Evolutionary conservation across 352 stramenopile species (phyloP), one percentile per base, ranked within the genome.

Genomic region (Globisporangium canariense): DNA sequence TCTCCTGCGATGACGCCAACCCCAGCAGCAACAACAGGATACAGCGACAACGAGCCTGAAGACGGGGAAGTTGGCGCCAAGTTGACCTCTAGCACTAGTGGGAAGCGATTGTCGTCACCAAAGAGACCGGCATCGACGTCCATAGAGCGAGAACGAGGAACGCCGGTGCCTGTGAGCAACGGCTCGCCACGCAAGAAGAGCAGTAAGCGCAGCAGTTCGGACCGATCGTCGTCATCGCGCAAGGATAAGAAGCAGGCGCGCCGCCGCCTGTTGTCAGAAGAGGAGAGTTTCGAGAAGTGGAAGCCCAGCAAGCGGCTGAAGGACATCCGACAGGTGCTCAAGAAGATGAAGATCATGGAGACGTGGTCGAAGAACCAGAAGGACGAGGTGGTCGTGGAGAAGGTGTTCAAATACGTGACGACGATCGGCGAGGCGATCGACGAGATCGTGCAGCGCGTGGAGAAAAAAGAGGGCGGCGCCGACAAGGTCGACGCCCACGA

Each of bases 331-430:
- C 77, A 86, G 58, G 84, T 89, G 67, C 76, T 95, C 4, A 95
- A 95, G 68, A 95, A 95, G 70, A 90, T 95, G 78, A 86, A 89
- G 49, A 90, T 91, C 49, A 93, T 95, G 79, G 74, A 71, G 28
- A 67, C 85, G 16, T 95, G 87, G 87, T 93, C 84, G 28, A 82
- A 86, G 64, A 78, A 83, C 58, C 85, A 94, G 61, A 88, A 85
- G 43, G 83, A 95, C 47, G 81, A 91, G 73, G 86, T 89, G 2
- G 81, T 95, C 34, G 78, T 94, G 13, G 87, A 95, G 58, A 95
- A 95, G 69, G 80, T 95, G 65, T 83, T 76, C 70, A 93, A 95
- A 69, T 95, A 95, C 64, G 77, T 95, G 51, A 87, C 76, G 54
- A 89, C 81, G 40, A 95, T 95, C 53, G 87, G 87, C 13, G 77